These are phyloP conservation scores for Microcyclosporella mali DNA, from an alignment of 2,329 filamentous ascomycete species.

Conservation along the genomic window DNA sequence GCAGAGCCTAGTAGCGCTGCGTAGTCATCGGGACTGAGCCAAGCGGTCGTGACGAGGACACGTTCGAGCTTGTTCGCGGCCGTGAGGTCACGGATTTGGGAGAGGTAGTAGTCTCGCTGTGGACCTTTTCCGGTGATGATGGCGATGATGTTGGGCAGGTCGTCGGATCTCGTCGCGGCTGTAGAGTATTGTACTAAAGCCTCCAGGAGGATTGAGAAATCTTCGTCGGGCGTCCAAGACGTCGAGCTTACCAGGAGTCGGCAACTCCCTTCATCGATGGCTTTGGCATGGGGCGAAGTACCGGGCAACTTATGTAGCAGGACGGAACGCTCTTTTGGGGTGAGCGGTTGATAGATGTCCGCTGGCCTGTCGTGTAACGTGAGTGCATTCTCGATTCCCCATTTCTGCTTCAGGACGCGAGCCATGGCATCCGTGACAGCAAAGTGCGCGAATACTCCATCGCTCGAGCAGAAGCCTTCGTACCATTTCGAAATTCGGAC, in stretches of 20 bases:
- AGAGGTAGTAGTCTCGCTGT: constrained; percentile 68
- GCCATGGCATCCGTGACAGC: constrained; percentile 89
- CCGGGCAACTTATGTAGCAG: constrained; percentile 63
- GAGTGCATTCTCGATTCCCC: constrained; percentile 54
- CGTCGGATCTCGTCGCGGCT: constrained; percentile 35
- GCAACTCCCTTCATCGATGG: constrained; percentile 39
- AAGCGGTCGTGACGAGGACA: constrained; percentile 71
- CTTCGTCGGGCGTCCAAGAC: constrained; percentile 95
- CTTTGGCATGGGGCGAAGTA: constrained; percentile 53
- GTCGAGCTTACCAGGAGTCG: constrained; percentile 84
- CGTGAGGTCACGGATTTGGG: constrained; percentile 57
- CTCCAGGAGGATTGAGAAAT: constrained; percentile 81
- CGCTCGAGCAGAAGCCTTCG: constrained; percentile 67
- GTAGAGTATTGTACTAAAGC: constrained; percentile 70
- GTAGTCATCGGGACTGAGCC: constrained; percentile 79
- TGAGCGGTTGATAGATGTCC: constrained; percentile 68
- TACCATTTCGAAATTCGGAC: constrained; percentile 71
- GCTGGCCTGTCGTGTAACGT: constrained; percentile 84
- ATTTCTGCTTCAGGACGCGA: constrained; percentile 61
- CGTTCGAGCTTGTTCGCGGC: constrained; percentile 58
- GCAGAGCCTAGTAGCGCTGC: constrained; percentile 75
- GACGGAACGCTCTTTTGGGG: constrained; percentile 42
- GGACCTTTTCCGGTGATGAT: constrained; percentile 95
- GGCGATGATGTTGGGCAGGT: constrained; percentile 64
- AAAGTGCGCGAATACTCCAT: constrained; percentile 57